Conservation (phyloP, 176 grass and related monocot species). For the Musa acuminata region DNA sequence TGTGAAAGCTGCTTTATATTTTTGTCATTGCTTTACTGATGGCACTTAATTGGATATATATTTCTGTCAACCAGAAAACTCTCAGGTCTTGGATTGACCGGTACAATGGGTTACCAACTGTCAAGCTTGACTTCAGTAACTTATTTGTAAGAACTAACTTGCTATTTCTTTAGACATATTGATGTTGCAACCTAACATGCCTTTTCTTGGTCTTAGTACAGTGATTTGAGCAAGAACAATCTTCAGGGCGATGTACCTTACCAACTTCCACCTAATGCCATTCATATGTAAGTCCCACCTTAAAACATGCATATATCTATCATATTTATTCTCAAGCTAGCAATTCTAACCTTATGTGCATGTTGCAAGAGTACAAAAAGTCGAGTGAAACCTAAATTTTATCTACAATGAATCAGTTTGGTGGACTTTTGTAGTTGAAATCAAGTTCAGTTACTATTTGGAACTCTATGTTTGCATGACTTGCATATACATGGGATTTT, state of each 20-base stretch:
- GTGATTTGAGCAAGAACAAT: constrained; percentile 91
- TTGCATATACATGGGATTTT: neutral
- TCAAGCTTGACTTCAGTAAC: constrained; percentile 82
- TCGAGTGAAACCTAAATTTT: neutral
- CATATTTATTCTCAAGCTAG: constrained; percentile 4
- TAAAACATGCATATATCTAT: neutral
- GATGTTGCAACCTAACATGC: constrained; percentile 54
- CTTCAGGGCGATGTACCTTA: constrained; percentile 74
- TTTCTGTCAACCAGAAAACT: constrained; percentile 45
- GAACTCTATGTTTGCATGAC: neutral
- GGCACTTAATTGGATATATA: constrained; percentile 19
- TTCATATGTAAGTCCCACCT: constrained; percentile 54
- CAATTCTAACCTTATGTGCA: neutral
- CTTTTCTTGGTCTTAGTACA: constrained; percentile 66
- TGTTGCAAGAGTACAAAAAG: neutral
- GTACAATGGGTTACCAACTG: constrained; percentile 68
- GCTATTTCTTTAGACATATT: constrained; percentile 9
- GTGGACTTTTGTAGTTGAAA: neutral
- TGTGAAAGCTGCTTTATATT: neutral
- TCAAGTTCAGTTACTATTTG: neutral
- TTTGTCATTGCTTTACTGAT: neutral
- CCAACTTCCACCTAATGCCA: constrained; percentile 77
- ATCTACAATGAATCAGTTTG: neutral
- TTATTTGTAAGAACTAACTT: constrained; percentile 83
- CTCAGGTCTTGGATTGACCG: constrained; percentile 59